Conservation (phyloP, 1,284 basidiomycete species). For the Trametes pubescens region DNA sequence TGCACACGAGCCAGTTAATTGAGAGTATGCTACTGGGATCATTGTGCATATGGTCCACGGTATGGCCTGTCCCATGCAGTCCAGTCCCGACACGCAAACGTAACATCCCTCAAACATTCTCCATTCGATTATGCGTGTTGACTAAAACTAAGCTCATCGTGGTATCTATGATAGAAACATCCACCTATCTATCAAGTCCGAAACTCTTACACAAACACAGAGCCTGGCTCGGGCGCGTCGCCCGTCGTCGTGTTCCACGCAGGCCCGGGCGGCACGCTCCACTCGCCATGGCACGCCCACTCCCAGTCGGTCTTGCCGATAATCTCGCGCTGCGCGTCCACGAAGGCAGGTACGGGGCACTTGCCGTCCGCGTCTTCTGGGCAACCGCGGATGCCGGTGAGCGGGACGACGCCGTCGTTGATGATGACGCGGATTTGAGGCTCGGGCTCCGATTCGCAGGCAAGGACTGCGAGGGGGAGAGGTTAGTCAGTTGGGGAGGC, state of each 20-base stretch:
- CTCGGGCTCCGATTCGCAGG: constrained; percentile 59
- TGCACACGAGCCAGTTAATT: too few species aligned
- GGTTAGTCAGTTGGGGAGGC: neutral
- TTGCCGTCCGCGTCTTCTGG: constrained; percentile 78
- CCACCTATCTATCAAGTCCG: neutral
- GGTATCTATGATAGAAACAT: neutral
- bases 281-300: constrained; percentile 80
- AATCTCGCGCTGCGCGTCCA: constrained; percentile 73
- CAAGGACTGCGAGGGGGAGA: constrained; percentile 52
- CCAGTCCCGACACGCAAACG: too few species aligned
- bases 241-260: constrained; percentile 46
- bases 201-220: neutral
- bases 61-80: too few species aligned
- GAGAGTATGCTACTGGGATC: too few species aligned
- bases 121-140: neutral
- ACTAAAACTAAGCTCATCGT: neutral
- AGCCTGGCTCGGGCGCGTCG: constrained; percentile 33
- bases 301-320: constrained; percentile 77
- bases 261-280: constrained; percentile 59
- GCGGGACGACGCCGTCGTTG: constrained; percentile 89
- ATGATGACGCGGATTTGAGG: constrained; percentile 80
- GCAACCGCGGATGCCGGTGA: constrained; percentile 80
- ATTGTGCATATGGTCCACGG: too few species aligned
- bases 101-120: too few species aligned
- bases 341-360: constrained; percentile 81